phyloP scores from a whole-genome alignment of 164 flowering plant genomes.

The Buxus sempervirens region DNA sequence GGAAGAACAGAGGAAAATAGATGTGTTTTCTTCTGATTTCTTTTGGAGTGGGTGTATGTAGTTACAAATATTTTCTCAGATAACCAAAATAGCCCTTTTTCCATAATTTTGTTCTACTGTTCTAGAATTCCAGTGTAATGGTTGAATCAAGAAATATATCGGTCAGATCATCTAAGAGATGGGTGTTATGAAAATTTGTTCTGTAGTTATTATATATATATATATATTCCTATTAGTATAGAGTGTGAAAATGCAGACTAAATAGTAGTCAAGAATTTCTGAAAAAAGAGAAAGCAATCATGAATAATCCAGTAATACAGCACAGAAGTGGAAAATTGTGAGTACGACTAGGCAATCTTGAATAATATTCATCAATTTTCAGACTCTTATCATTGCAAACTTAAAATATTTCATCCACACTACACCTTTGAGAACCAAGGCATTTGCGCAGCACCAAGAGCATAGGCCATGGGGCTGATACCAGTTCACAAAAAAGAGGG shows the following conservation, averaged over 20 bases:
- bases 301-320: background rate
- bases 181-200: background rate
- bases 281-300: background rate
- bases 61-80: background rate
- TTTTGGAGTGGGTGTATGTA: background rate
- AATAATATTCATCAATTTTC: background rate
- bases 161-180: background rate
- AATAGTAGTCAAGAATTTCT: background rate
- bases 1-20: constrained; percentile 7
- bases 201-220: no score
- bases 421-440: background rate
- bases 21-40: background rate
- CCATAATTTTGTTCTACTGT: background rate
- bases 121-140: background rate
- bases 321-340: background rate
- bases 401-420: background rate
- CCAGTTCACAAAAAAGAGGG: background rate
- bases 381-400: background rate
- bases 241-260: background rate
- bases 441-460: background rate
- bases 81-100: background rate
- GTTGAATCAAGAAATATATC: constrained; percentile 3
- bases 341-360: background rate
- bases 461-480: background rate
- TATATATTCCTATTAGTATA: background rate